Base-by-base conservation (phyloP, 257 asterid species). In the Lavandula angustifolia region DNA sequence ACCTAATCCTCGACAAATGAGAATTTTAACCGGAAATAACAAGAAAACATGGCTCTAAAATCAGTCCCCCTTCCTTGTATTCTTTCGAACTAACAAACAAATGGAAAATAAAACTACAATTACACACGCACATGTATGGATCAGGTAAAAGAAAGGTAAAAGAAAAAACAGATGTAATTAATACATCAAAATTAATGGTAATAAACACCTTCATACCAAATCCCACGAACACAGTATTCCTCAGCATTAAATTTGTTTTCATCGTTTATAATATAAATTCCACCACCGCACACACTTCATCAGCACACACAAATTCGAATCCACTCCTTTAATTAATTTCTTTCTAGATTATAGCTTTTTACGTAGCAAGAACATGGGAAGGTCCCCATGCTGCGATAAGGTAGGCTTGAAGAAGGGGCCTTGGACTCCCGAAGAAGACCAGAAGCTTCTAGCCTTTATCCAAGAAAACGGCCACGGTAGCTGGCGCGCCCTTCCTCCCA, bases 361-460 rank as follows among this genome's bases (percentile, higher is more conserved):
- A 3, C 7, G 43, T 1, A 6, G 10, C 7, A 38, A 38, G 9
- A 38, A 38, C 43, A 38, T 38, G 43, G 43, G 43, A 8, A 38
- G 43, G 10, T 38, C 43, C 43, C 43, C 43, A 38, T 38, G 78
- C 68, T 10, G 49, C 6, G 16, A 43, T 10, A 70, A 76, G 13
- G 56, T 43, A 60, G 86, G 71, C 72, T 22, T 82, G 56, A 82
- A 76, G 75, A 82, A 82, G 66, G 87, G 87, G 62, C 87, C 87
- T 4, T 82, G 87, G 87, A 79, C 79, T 33, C 60, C 79, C 52
- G 84, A 82, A 3, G 87, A 82, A 68, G 87, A 82, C 63, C 79
- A 82, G 6, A 76, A 76, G 60, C 77, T 82, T 2, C 33, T 81
- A 2, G 67, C 75, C 29, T 79, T 67, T 22, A 71, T 79, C 16